These are phyloP conservation scores for Trametes cinnabarina DNA, from an alignment of 768 basidiomycete genomes.

Conservation along the genomic window DNA sequence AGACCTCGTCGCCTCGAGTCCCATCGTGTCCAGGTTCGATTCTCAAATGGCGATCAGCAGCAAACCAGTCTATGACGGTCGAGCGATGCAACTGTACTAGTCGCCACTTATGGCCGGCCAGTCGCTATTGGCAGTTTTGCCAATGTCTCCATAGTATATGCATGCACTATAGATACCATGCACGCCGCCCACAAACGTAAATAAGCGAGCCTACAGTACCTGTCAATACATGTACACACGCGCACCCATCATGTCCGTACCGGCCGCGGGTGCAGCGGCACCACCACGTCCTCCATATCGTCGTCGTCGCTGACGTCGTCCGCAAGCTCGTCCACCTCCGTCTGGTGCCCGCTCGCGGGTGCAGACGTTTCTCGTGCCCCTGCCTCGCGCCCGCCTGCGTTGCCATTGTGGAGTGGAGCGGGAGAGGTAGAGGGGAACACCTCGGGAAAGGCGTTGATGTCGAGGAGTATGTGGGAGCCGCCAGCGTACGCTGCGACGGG, in stretches of 20 bases:
- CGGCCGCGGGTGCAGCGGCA: constrained; percentile 12
- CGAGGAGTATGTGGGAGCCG: constrained; percentile 18
- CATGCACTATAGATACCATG: background rate
- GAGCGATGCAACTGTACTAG: no score
- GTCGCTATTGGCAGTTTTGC: no score
- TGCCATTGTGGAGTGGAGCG: background rate
- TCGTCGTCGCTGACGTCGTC: constrained; percentile 22
- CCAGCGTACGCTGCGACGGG: constrained; percentile 12
- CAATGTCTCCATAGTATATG: no score
- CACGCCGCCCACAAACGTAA: background rate
- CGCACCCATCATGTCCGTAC: constrained; percentile 15
- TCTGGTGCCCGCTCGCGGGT: constrained; percentile 11
- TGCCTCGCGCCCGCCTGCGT: background rate
- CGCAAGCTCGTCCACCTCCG: constrained; percentile 7
- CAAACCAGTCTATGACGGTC: no score
- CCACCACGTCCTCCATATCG: constrained; percentile 32
- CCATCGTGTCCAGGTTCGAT: no score
- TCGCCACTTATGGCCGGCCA: no score
- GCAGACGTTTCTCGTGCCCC: background rate
- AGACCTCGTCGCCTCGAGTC: no score
- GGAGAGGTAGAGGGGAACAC: background rate
- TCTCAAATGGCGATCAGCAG: no score
- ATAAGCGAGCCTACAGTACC: background rate
- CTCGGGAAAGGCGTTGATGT: constrained; percentile 28
- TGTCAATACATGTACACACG: background rate